Evolutionary conservation across 2,329 filamentous ascomycete genomes (phyloP), one percentile per base, ranked within the genome.

Genomic region (Stemphylium lycopersici): DNA sequence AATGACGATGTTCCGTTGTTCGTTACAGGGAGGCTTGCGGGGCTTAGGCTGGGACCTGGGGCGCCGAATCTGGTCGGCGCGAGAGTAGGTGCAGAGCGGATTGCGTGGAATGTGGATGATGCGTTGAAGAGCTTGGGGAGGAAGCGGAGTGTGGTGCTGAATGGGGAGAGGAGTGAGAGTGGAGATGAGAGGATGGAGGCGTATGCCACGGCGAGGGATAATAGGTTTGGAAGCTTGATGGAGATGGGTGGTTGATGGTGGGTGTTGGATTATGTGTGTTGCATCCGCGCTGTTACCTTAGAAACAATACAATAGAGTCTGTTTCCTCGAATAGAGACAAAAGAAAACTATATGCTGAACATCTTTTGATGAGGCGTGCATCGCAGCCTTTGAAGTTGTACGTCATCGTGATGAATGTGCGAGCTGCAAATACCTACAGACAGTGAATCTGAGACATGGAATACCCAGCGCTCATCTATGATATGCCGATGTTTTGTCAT

Each of bases 41-140:
- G 82, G 0, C 71, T 93, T 61, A 81, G 86, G 52, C 76, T 93
- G 0, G 90, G 90, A 0, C 90, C 90, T 10, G 88, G 86, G 0
- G 88, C 88, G 1, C 85, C 84, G 0, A 93, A 93, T 69, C 77
- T 93, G 3, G 89, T 89, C 24, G 90, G 90, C 0, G 89, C 89
- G 3, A 83, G 90, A 59, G 69, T 87, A 22, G 89, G 89, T 0
- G 89, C 90, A 0, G 90, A 93, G 76, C 81, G 90, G 44, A 84
- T 91, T 41, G 84, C 85, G 0, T 90, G 88, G 87, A 85, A 84
- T 1, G 80, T 91, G 44, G 83, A 89, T 60, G 85, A 89, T 57
- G 67, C 84, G 10, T 56, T 87, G 62, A 65, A 52, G 54, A 64
- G 53, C 51, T 33, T 59, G 43, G 66, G 62, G 26, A 62, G 39